Base-by-base conservation (phyloP, 179 eudicot genomes). In the Amaranthus tricolor region DNA sequence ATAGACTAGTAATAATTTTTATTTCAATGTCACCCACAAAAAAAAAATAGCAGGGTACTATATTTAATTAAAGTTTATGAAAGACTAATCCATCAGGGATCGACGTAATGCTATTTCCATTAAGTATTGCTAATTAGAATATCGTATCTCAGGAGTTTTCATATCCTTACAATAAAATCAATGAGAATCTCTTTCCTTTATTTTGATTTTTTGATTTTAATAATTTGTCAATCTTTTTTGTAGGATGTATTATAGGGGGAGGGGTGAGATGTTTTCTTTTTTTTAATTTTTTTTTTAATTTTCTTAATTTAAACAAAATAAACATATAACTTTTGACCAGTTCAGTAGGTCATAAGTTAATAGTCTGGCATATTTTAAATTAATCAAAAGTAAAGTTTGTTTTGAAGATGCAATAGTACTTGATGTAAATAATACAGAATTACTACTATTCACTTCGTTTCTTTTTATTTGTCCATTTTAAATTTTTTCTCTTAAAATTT, bases 1-100 rank as follows among this genome's bases (percentile, higher is more conserved):
- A 54, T 73, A 31, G 40, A 24, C 1, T 24, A 70, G 65, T 80
- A 72, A 73, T 71, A 72, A 15, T 20, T 79, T 73, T 84, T 31
- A 31, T 79, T 49, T 73, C 77, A 63, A 31, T 73, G 21, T 54
- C 76, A 71, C 16, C 72, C 56, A 31, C 68, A 62, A 7, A 66
- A 31, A 66, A 31, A 40, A 31, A 31, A 56, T n/a, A 51, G 12
- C 24, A 58, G 40, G 55, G 3, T 43, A 65, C 68, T 72, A 19
- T 49, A 14, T 11, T 63, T 55, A 64, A 52, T 66, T 59, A 16
- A 11, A 71, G 69, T 71, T 68, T 31, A 61, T 59, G 67, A 24
- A 67, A 24, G 44, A 65, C 59, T 55, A 66, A 68, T 70, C 19
- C 11, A 55, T 76, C 16, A 58, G 52, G 50, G 47, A 45, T 64